Percentiles rank a stretch among this genome's conserved stretches.
These are phyloP conservation scores for Basidiobolus heterosporus DNA, from an alignment of 371 early-diverging fungal species.

Conservation along the genomic window DNA sequence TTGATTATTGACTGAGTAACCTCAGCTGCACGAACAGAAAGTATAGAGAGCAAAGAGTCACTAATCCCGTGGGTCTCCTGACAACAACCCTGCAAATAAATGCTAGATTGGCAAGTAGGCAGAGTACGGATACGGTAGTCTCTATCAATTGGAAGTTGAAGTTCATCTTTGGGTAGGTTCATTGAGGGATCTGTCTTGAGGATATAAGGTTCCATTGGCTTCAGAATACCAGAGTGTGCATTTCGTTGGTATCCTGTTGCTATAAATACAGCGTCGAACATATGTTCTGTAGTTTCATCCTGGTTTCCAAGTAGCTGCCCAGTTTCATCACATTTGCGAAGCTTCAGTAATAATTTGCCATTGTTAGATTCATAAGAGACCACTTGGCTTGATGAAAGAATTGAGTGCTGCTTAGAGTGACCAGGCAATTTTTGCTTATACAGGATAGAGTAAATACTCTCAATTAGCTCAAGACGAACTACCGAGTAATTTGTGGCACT, in stretches of 20 bases:
- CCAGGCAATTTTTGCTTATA: constrained; percentile 9
- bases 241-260: constrained; percentile 8
- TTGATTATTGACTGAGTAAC: constrained; percentile 3
- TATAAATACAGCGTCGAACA: constrained; percentile 9
- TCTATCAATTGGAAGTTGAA: background rate
- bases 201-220: constrained; percentile 3
- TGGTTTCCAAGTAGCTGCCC: background rate
- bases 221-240: constrained; percentile 4
- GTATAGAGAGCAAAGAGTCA: constrained; percentile 11
- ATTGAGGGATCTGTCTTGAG: background rate
- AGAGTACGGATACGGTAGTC: background rate
- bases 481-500: constrained; percentile 12
- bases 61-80: constrained; percentile 11
- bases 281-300: background rate
- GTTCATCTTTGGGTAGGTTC: no score
- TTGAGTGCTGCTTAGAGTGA: no score
- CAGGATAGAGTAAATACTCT: constrained; percentile 8
- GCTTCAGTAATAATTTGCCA: no score
- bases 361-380: no score
- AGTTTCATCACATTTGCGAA: no score
- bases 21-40: constrained; percentile 9
- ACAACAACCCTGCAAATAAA: constrained; percentile 13
- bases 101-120: background rate
- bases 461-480: constrained; percentile 8
- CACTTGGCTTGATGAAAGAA: no score